phyloP scores from a whole-genome alignment of 2,329 filamentous ascomycete species.

The Gnomoniopsis smithogilvyi region DNA sequence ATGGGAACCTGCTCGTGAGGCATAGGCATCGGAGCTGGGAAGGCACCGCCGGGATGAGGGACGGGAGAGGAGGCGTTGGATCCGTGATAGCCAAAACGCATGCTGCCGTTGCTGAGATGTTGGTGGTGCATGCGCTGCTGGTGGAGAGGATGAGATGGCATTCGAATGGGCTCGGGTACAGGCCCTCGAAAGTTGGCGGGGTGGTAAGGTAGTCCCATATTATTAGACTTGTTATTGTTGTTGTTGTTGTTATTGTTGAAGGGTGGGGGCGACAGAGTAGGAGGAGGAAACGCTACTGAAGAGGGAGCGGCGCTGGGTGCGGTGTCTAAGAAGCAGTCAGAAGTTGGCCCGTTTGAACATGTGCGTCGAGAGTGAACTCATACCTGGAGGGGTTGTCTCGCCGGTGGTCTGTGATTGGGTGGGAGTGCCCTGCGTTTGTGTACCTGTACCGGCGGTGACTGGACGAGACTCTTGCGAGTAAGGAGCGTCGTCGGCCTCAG shows the following conservation, averaged over 20 bases:
- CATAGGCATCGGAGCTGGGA: constrained; percentile 39
- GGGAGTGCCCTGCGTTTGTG: constrained; percentile 6
- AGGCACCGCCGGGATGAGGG: constrained; percentile 44
- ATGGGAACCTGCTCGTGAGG: constrained; percentile 19
- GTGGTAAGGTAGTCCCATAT: constrained; percentile 2
- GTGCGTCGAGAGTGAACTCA: not conserved
- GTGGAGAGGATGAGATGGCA: constrained; percentile 24
- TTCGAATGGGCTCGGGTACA: constrained; percentile 11
- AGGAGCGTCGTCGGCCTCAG: not conserved
- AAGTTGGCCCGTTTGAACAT: not conserved
- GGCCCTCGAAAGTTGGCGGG: constrained; percentile 13
- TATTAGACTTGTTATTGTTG: constrained; percentile 10
- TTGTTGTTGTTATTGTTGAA: constrained; percentile 7
- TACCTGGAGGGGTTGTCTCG: constrained; percentile 15
- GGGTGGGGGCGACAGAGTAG: constrained; percentile 17
- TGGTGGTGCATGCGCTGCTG: constrained; percentile 47
- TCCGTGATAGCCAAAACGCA: constrained; percentile 53
- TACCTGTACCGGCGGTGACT: not conserved
- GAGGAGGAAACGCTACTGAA: constrained; percentile 5
- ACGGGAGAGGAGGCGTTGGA: constrained; percentile 58
- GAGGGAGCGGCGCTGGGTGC: constrained; percentile 8
- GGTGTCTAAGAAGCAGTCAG: constrained; percentile 4
- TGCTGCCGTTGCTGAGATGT: constrained; percentile 51
- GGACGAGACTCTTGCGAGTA: not conserved
- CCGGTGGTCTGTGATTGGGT: constrained; percentile 6